Conservation (phyloP, 116 monocot species). For the Zostera marina region DNA sequence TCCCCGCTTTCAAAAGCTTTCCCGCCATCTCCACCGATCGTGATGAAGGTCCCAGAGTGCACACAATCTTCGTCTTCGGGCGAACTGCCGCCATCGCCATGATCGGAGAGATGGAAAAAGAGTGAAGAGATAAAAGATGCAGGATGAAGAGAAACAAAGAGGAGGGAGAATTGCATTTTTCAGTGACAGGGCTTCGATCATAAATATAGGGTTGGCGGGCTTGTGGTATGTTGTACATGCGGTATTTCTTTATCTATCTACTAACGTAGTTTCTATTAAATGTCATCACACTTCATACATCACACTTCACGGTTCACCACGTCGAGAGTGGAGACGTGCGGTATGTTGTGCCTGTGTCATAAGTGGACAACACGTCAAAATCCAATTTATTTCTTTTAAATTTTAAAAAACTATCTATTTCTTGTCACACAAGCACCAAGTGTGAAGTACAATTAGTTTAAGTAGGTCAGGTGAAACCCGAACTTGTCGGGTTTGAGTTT, state of each 20-base stretch:
- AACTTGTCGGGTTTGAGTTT: too few relatives aligned
- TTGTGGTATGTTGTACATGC: background rate
- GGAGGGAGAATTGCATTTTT: background rate
- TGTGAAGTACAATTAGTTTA: too few relatives aligned
- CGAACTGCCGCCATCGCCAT: background rate
- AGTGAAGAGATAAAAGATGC: background rate
- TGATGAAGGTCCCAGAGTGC: conserved; percentile 28
- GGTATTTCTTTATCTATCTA: background rate
- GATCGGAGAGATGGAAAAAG: background rate
- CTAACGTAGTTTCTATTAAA: too few relatives aligned
- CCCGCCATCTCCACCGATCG: conserved; percentile 25
- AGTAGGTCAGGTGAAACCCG: too few relatives aligned
- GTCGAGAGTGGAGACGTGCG: too few relatives aligned
- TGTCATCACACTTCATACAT: too few relatives aligned
- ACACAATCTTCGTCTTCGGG: conserved; percentile 31
- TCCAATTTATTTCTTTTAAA: background rate
- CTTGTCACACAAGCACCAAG: too few relatives aligned
- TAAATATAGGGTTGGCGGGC: background rate
- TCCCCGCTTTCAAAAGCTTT: conserved; percentile 28
- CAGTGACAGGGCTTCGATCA: background rate
- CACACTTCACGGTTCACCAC: too few relatives aligned
- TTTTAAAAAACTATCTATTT: background rate
- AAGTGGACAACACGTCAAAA: too few relatives aligned
- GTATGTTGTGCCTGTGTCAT: too few relatives aligned
- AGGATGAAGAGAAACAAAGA: background rate